Evolutionary conservation across 257 asterid species (phyloP).

Genomic region (Eustoma russellianum): DNA sequence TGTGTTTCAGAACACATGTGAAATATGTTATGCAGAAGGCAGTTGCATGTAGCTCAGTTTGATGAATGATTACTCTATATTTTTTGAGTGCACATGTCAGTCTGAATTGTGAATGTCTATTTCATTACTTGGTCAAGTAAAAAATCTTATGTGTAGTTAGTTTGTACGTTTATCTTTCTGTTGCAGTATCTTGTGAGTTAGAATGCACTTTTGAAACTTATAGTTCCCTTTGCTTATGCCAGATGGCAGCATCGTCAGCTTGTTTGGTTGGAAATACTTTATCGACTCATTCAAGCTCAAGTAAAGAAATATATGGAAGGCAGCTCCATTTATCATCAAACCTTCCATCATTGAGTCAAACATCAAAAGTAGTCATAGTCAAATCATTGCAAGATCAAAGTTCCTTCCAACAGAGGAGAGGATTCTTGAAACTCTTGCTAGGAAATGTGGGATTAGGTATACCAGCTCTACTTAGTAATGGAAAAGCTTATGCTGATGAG

Average conservation of each 20-base stretch:
- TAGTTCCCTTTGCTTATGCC: no score
- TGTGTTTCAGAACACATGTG: no score
- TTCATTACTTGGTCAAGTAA: neutral
- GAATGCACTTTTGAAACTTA: no score
- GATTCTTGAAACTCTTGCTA: conserved; percentile 63
- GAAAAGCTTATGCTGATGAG: conserved; percentile 79
- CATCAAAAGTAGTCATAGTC: conserved; percentile 31
- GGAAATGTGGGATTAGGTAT: conserved; percentile 57
- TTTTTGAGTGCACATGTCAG: no score
- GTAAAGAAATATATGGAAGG: conserved; percentile 53
- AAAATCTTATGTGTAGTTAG: neutral
- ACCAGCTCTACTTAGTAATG: conserved; percentile 53
- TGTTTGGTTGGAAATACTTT: conserved; percentile 67
- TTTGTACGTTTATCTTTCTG: neutral
- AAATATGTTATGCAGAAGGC: no score
- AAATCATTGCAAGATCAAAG: conserved; percentile 44
- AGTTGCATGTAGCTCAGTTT: no score
- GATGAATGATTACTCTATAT: no score
- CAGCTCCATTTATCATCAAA: conserved; percentile 34
- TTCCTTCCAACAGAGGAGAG: conserved; percentile 54
- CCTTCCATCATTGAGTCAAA: conserved; percentile 34
- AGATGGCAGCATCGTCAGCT: conserved; percentile 81
- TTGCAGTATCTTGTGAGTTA: neutral
- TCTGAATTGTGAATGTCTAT: no score
- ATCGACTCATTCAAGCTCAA: conserved; percentile 29